A percentile compares a stretch with the other conserved stretches of the same genome.
phyloP scores from a whole-genome alignment of 164 flowering plant species.

The Magnolia changhungtana region DNA sequence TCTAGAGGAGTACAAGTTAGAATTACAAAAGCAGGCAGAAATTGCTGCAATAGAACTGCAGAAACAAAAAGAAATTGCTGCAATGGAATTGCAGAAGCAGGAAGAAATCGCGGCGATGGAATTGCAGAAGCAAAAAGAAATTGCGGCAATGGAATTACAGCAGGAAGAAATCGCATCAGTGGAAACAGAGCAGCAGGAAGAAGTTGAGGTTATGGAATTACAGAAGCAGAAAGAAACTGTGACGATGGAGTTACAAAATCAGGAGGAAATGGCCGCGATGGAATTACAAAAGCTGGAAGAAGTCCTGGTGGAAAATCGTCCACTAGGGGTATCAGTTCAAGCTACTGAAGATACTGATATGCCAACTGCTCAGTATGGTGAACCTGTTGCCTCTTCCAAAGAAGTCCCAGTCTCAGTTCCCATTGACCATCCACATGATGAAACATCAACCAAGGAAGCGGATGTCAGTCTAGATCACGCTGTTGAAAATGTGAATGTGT shows the following conservation, averaged over 20 bases:
- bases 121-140: too few relatives aligned
- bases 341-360: too few relatives aligned
- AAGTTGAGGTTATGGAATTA: too few relatives aligned
- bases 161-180: too few relatives aligned
- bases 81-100: too few relatives aligned
- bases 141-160: too few relatives aligned
- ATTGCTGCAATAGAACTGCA: constrained; percentile 24
- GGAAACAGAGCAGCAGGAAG: too few relatives aligned
- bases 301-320: constrained; percentile 36
- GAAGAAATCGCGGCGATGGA: too few relatives aligned
- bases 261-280: too few relatives aligned
- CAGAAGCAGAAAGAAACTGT: too few relatives aligned
- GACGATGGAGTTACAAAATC: too few relatives aligned
- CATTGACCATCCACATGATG: neutral
- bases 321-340: neutral
- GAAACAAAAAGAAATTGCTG: too few relatives aligned
- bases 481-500: neutral
- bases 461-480: constrained; percentile 9
- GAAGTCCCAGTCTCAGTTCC: constrained; percentile 9
- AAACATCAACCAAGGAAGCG: constrained; percentile 6
- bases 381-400: constrained; percentile 8
- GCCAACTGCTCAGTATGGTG: constrained; percentile 11
- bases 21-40: constrained; percentile 41
- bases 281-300: constrained; percentile 16
- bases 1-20: constrained; percentile 35